Evolutionary conservation across 2,329 filamentous ascomycete species (phyloP).

Genomic region (Colletotrichum musicola): DNA sequence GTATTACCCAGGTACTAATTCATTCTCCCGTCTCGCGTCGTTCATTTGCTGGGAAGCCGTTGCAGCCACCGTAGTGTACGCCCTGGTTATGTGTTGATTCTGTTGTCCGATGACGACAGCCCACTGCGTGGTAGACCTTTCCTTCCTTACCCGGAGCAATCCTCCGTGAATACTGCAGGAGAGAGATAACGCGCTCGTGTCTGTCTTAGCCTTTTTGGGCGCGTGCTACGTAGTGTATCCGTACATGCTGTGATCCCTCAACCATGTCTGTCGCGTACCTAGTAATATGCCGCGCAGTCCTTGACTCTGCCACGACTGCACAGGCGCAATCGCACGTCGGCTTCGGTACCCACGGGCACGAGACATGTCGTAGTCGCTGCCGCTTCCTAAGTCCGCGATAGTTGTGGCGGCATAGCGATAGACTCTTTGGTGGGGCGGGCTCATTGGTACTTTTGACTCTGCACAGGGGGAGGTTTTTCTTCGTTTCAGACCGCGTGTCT

Average conservation of each 20-base stretch:
- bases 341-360: conserved; percentile 5
- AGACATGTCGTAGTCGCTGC: background rate
- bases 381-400: conserved; percentile 3
- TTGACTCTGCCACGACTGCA: background rate
- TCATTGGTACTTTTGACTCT: background rate
- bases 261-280: too few species aligned
- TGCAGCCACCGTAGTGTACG: background rate
- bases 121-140: background rate
- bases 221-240: too few species aligned
- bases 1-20: too few species aligned
- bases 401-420: conserved; percentile 6
- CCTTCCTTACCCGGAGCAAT: background rate
- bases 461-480: background rate
- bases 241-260: too few species aligned
- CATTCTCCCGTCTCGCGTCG: background rate
- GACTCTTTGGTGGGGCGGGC: background rate
- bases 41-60: background rate
- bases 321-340: background rate
- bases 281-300: too few species aligned
- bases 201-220: too few species aligned
- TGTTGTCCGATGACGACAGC: conserved; percentile 4
- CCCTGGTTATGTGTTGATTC: background rate
- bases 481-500: conserved; percentile 27
- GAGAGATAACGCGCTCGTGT: conserved; percentile 1
- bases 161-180: background rate